Conservation (phyloP, 1,284 basidiomycete genomes). For the Polyporus tsugae region DNA sequence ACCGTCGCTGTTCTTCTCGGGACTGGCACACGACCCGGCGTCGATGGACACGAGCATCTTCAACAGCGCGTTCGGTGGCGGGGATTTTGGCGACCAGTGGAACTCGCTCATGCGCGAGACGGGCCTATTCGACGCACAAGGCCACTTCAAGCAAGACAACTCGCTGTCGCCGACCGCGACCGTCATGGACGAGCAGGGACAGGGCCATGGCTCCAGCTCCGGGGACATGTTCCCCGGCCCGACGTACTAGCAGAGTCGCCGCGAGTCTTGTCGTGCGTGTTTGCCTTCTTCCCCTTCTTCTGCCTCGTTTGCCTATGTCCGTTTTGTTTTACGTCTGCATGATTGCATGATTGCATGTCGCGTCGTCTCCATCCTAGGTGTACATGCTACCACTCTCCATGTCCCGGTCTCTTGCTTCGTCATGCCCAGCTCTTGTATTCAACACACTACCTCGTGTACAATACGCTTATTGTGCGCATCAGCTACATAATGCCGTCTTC, state of each 20-base stretch:
- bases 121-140: slow-evolving; percentile 37
- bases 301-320: not conserved
- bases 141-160: slow-evolving; percentile 19
- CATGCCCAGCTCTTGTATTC: not conserved
- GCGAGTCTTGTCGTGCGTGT: not conserved
- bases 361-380: not conserved
- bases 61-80: slow-evolving; percentile 26
- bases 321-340: not conserved
- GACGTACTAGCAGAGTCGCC: slow-evolving; percentile 7
- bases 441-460: not conserved
- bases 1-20: slow-evolving; percentile 19
- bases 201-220: not conserved
- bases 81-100: slow-evolving; percentile 42
- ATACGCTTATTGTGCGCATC: not conserved
- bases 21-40: slow-evolving; percentile 8
- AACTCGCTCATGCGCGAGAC: slow-evolving; percentile 43
- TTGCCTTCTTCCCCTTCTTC: not conserved
- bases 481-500: not conserved
- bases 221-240: slow-evolving; percentile 13
- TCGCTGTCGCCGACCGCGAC: not conserved
- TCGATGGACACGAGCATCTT: slow-evolving; percentile 24
- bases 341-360: not conserved
- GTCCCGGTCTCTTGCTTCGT: not conserved
- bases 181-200: not conserved
- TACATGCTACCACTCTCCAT: not conserved